A percentile compares a stretch with the other conserved stretches of the same genome.
These are phyloP conservation scores for Dioszegia hungarica DNA, from an alignment of 768 basidiomycete genomes.

Conservation along the genomic window DNA sequence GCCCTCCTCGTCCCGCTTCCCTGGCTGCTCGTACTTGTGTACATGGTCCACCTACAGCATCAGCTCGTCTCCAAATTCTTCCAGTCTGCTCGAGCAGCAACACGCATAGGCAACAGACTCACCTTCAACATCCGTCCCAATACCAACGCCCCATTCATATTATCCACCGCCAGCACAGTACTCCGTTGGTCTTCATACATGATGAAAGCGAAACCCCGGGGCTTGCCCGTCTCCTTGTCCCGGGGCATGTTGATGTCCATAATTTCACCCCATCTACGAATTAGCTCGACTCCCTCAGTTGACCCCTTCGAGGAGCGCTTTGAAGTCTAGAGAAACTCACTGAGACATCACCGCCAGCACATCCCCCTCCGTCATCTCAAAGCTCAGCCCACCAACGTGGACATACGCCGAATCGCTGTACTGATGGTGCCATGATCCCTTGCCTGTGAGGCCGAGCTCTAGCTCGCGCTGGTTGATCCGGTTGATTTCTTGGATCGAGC, in stretches of 20 bases:
- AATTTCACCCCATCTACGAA: constrained; percentile 83
- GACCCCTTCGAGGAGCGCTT: no score
- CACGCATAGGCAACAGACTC: no score
- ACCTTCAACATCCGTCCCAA: constrained; percentile 82
- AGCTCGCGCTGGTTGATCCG: constrained; percentile 89
- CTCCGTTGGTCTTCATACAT: constrained; percentile 99
- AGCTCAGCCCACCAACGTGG: constrained; percentile 81
- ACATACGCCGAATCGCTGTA: constrained; percentile 97
- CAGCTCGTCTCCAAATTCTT: no score
- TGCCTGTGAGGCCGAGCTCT: constrained; percentile 61
- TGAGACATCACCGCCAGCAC: constrained; percentile 97
- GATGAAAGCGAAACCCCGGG: constrained; percentile 87
- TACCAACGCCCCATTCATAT: constrained; percentile 90
- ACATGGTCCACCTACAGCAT: constrained; percentile 52
- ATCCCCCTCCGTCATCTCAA: constrained; percentile 92
- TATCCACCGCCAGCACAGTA: constrained; percentile 93
- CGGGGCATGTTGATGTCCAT: constrained; percentile 92
- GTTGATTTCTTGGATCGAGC: constrained; percentile 88
- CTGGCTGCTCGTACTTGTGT: constrained; percentile 78
- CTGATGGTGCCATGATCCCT: constrained; percentile 83
- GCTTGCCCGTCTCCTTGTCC: constrained; percentile 86
- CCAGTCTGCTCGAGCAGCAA: no score
- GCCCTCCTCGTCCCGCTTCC: constrained; percentile 66
- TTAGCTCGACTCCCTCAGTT: neutral
- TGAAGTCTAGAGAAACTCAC: constrained; percentile 59